Evolutionary conservation across 495 filamentous ascomycete species (phyloP), one percentile per base, ranked within the genome.

Genomic region (Terfezia claveryi): DNA sequence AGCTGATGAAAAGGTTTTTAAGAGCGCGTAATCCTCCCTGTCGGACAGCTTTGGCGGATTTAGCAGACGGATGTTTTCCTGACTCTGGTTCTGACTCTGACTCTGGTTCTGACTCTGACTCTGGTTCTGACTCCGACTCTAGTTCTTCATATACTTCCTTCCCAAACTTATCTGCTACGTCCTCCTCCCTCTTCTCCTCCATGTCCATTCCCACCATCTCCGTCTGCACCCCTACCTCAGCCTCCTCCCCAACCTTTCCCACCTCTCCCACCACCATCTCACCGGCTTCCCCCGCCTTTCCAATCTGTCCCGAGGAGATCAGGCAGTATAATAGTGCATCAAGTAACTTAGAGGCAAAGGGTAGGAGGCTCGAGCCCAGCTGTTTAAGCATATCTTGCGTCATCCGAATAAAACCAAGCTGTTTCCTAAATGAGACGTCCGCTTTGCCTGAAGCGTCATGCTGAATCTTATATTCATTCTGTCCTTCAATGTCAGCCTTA

Each of bases 351-450:
- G 72, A 66, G 32, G 80, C 71, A 57, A 80, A 85, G 1, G 77
- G 71, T 6, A 67, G 56, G 55, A 92, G 74, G 20, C 76, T 78
- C 14, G 71, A 77, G 49, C 86, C 84, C 23, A 95, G 74, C 36
- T 87, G 83, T 23, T 80, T 80, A 57, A 94, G 78, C 63, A 96
- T 76, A n/a, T 86, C 80, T 53, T 87, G 80, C 49, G 91, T 72
- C 85, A 96, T 89, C 63, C 87, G 87, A 46, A 94, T 65, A 58
- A 94, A 71, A 66, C 91, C 91, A 54, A 87, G 71, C 62, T 94
- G 89, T 68, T 87, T 88, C 57, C 87, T 76, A 6, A 57, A 53
- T 23, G 59, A 60, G 27, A 65, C 54, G 1, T 78, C 51, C 50
- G 81, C 77, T 36, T 74, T 67, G 27, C 81, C 70, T 0, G 76